These are phyloP conservation scores for Atkinsonella hypoxylon DNA, from an alignment of 2,329 filamentous ascomycete genomes.

Conservation along the genomic window DNA sequence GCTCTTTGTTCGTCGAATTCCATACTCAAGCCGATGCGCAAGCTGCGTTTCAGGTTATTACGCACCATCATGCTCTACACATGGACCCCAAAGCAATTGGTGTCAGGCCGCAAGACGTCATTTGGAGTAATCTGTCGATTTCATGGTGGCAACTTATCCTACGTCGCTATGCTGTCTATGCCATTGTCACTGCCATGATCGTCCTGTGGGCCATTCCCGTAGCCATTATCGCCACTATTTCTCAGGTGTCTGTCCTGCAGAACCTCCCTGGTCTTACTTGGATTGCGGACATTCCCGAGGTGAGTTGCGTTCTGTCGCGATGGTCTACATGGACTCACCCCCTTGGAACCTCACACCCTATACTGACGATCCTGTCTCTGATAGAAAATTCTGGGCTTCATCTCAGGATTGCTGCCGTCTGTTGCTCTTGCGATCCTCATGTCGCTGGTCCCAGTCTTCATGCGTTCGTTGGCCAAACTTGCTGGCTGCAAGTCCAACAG, in stretches of 20 bases:
- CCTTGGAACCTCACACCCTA: conserved; percentile 6
- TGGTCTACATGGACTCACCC: neutral
- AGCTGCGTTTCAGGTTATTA: conserved; percentile 67
- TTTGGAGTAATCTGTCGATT: conserved; percentile 68
- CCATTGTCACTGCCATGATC: conserved; percentile 59
- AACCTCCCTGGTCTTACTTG: conserved; percentile 59
- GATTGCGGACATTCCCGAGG: conserved; percentile 55
- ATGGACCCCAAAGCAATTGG: conserved; percentile 81
- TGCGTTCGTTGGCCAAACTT: conserved; percentile 58
- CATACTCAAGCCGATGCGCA: conserved; percentile 73
- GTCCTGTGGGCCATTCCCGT: conserved; percentile 76
- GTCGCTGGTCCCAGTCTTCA: conserved; percentile 61
- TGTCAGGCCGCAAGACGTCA: conserved; percentile 65
- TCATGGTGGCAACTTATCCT: conserved; percentile 66
- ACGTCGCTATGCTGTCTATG: conserved; percentile 50
- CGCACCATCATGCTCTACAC: conserved; percentile 70
- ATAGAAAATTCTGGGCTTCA: conserved; percentile 54
- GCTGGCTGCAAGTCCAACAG: conserved; percentile 70
- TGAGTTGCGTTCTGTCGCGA: conserved; percentile 8
- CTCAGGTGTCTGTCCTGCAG: conserved; percentile 66
- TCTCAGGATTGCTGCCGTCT: conserved; percentile 74
- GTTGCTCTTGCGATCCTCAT: conserved; percentile 71
- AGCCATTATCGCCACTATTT: conserved; percentile 70
- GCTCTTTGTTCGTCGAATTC: conserved; percentile 90
- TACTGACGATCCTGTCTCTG: neutral